A percentile compares a stretch with the other conserved stretches of the same genome.
These are phyloP conservation scores for Cnidoscolus chayamansa DNA, from an alignment of 441 rosid genomes.

Conservation along the genomic window DNA sequence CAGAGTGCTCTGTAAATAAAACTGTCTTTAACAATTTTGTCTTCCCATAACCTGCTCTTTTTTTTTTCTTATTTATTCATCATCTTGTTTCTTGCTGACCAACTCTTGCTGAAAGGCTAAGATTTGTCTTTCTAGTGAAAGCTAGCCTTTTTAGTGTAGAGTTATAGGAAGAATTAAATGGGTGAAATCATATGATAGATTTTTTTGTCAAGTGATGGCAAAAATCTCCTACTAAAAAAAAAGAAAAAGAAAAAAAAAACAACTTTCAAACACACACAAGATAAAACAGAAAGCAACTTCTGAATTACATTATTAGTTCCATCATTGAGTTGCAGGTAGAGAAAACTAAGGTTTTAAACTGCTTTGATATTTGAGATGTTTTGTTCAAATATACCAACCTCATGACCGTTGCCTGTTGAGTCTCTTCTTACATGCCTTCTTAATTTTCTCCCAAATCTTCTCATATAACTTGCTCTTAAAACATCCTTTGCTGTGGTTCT, in stretches of 20 bases:
- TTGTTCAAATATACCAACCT: slow-evolving; percentile 59
- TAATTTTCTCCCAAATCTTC: slow-evolving; percentile 66
- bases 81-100: neutral
- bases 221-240: neutral
- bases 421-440: slow-evolving; percentile 68
- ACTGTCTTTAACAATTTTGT: neutral
- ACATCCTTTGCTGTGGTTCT: slow-evolving; percentile 73
- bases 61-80: neutral
- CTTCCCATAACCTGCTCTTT: neutral
- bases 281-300: neutral
- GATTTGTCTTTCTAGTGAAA: neutral
- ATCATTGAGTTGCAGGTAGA: neutral
- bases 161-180: neutral
- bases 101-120: neutral
- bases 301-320: slow-evolving; percentile 22
- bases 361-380: slow-evolving; percentile 37
- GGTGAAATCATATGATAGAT: neutral
- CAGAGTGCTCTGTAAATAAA: slow-evolving; percentile 9
- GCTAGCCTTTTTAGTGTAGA: neutral
- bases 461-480: slow-evolving; percentile 59
- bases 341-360: neutral
- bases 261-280: neutral
- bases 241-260: slow-evolving; percentile 9
- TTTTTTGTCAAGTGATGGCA: neutral
- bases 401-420: slow-evolving; percentile 69